A percentile compares a stretch with the other conserved stretches of the same genome.
phyloP scores from a whole-genome alignment of 1,139 yeast species.

The Spencermartinsiella ligniputridi region DNA sequence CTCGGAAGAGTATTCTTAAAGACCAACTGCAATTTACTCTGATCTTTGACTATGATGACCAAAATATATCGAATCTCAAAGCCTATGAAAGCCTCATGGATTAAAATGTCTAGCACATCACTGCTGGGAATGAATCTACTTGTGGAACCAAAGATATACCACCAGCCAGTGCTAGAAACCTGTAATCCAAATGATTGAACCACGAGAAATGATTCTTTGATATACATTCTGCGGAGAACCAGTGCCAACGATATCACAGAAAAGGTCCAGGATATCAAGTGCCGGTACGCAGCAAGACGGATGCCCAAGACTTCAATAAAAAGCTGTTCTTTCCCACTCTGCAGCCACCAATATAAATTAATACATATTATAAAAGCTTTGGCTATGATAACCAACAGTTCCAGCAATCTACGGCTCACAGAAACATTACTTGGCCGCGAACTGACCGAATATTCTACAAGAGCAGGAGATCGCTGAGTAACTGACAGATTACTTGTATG shows the following conservation, averaged over 20 bases:
- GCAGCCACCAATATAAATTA: slow-evolving; percentile 8
- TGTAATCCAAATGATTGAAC: slow-evolving; percentile 32
- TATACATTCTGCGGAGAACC: slow-evolving; percentile 15
- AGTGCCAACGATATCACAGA: slow-evolving; percentile 5
- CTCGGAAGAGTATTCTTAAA: slow-evolving; percentile 40
- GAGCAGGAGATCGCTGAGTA: slow-evolving; percentile 23
- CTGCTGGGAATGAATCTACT: slow-evolving; percentile 43
- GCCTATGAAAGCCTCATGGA: slow-evolving; percentile 56
- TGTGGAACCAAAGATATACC: slow-evolving; percentile 18
- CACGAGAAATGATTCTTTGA: slow-evolving; percentile 24
- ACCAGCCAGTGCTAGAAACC: slow-evolving; percentile 22
- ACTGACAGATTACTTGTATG: slow-evolving; percentile 1
- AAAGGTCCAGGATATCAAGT: neutral
- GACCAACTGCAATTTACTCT: slow-evolving; percentile 38
- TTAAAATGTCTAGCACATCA: slow-evolving; percentile 51
- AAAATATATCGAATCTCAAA: slow-evolving; percentile 52
- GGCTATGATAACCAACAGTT: neutral
- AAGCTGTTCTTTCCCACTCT: neutral
- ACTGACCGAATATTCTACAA: slow-evolving; percentile 18
- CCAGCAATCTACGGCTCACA: neutral
- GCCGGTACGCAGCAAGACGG: neutral
- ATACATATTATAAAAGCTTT: slow-evolving; percentile 8
- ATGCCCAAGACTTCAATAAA: neutral
- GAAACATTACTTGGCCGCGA: neutral
- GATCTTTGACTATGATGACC: slow-evolving; percentile 44